phyloP scores from a whole-genome alignment of 208 protist genomes.

The Novymonas esmeraldas region DNA sequence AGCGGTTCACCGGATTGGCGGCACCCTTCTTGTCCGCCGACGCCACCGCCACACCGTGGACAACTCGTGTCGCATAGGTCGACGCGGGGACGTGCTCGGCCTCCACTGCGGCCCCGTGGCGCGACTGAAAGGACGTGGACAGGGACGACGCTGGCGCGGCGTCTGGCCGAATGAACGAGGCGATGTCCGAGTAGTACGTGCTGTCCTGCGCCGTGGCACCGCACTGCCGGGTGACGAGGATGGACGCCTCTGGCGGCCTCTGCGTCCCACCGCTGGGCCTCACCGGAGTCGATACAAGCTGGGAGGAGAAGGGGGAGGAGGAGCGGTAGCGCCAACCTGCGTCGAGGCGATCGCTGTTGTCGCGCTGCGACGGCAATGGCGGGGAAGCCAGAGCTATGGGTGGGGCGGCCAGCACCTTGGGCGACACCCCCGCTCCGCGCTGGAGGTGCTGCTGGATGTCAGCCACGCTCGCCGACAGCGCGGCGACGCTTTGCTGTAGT shows the following conservation, averaged over 20 bases:
- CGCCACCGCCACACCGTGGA: background rate
- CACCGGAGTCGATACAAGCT: background rate
- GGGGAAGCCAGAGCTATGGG: background rate
- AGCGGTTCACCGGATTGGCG: background rate
- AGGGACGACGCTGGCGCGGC: background rate
- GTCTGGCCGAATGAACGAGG: constrained; percentile 23
- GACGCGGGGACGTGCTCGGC: background rate
- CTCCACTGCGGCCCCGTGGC: background rate
- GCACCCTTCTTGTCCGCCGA: background rate
- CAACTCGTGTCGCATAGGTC: background rate
- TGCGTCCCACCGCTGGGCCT: background rate
- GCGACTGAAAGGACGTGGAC: background rate
- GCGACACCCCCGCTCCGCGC: no score
- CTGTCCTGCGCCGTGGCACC: constrained; percentile 11
- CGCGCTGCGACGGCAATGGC: background rate
- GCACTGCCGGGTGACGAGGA: background rate
- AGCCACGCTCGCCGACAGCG: constrained; percentile 16
- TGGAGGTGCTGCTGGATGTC: constrained; percentile 9
- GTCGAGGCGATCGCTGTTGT: background rate
- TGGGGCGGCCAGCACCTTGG: background rate
- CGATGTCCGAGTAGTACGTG: constrained; percentile 35
- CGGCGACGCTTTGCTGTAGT: constrained; percentile 9
- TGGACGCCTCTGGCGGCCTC: background rate
- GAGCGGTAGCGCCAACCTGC: no score
- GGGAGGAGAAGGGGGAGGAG: no score